These are phyloP conservation scores for Lenwebbia sp. DNA, from an alignment of 345 rosid species.

Conservation along the genomic window DNA sequence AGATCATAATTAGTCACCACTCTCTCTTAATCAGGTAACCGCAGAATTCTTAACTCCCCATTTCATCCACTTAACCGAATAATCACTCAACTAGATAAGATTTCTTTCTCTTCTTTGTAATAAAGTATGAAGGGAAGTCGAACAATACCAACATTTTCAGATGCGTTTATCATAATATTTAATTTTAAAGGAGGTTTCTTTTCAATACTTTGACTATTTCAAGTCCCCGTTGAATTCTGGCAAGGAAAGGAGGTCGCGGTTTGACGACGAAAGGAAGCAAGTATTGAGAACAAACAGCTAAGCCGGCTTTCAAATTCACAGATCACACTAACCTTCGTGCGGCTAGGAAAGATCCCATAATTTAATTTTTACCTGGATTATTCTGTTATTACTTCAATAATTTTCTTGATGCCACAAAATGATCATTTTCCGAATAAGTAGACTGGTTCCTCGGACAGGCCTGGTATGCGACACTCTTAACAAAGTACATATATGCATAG, in stretches of 20 bases:
- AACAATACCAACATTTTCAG: neutral
- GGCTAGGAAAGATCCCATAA: neutral
- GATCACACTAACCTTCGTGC: neutral
- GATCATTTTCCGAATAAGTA: neutral
- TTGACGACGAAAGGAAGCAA: neutral
- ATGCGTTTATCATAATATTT: neutral
- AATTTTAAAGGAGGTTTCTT: neutral
- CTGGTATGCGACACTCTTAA: neutral
- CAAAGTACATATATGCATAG: too few species aligned
- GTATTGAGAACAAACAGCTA: neutral
- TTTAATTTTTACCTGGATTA: neutral
- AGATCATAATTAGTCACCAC: neutral
- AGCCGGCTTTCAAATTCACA: neutral
- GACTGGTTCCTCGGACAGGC: neutral
- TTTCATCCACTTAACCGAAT: neutral
- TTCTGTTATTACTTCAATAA: neutral
- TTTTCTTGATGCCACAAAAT: neutral
- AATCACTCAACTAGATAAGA: neutral
- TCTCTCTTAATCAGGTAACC: neutral
- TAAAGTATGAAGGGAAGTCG: neutral
- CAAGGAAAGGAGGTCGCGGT: neutral
- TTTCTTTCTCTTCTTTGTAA: too few species aligned
- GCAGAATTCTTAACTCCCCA: neutral
- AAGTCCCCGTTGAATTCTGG: neutral
- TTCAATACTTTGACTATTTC: neutral